Evolutionary conservation across 1,284 basidiomycete genomes (phyloP), one percentile per base, ranked within the genome.

Genomic region (Entoloma clypeatum): DNA sequence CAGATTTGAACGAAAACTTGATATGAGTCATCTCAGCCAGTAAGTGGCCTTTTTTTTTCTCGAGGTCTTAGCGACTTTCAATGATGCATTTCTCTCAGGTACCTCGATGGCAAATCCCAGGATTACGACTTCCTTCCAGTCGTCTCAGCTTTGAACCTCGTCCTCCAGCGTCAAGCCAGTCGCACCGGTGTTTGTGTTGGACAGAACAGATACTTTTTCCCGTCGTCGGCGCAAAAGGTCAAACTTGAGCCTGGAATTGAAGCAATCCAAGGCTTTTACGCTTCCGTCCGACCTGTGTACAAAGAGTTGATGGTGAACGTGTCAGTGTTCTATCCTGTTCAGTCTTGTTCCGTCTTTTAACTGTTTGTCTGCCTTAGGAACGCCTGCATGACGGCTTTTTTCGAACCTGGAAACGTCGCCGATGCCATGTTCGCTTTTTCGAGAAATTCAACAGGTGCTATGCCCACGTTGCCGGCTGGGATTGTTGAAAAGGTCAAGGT

Each of bases 271-370:
- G 85, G 84, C 0, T 87, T 81, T 55, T 87, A 74, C 57, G 68
- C 77, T 38, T 86, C 83, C 1, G 71, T 80, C 3, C 71, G 83
- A 0, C 79, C 81, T 0, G 68, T 74, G 7, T 77, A 71, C 60
- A 80, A 81, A 41, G 70, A 81, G 41, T 62, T 87, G 2, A 76
- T 82, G 72, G 77, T 88, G 37, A 87, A 87, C 52, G 72, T 87
- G 68, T 71, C n/a, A 51, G 45, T 62, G 52, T n/a, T 18, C 21
- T 4, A 8, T 21, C 26, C 32, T 28, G 3, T 35, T 36, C 7
- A 35, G 16, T 9, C 17, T 6, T 30, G 4, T 11, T 32, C 1
- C 3, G 13, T 9, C 19, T 17, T 23, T 7, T 17, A 22, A 37
- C 28, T 26, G n/a, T n/a, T n/a, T n/a, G n/a, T 28, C 8, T 33